These are phyloP conservation scores for Aleurites moluccanus DNA, from an alignment of 441 rosid species.

Conservation along the genomic window DNA sequence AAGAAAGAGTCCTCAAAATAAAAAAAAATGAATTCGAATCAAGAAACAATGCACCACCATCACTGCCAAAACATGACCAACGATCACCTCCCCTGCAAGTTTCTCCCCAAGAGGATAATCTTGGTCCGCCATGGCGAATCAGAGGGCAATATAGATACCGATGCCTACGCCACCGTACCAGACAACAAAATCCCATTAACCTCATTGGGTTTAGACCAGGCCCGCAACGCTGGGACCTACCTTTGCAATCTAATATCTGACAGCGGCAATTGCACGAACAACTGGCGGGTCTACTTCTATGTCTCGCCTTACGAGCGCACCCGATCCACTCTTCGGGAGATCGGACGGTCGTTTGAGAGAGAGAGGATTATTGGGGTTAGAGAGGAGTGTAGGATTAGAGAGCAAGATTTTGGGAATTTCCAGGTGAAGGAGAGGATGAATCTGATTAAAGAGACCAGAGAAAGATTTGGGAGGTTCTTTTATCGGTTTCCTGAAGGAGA, in stretches of 20 bases:
- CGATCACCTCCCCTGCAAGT: constrained; percentile 7
- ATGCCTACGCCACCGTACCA: constrained; percentile 77
- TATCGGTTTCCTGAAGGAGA: constrained; percentile 98
- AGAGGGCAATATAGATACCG: constrained; percentile 73
- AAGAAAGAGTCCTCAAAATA: too few relatives aligned
- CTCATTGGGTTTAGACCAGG: constrained; percentile 54
- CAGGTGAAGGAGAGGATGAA: constrained; percentile 89
- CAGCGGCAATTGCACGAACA: constrained; percentile 19
- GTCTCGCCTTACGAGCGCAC: constrained; percentile 93
- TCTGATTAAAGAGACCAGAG: constrained; percentile 60
- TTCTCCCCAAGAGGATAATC: constrained; percentile 79
- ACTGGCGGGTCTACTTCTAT: constrained; percentile 88
- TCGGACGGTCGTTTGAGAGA: constrained; percentile 74
- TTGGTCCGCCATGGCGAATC: constrained; percentile 97
- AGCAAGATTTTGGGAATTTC: constrained; percentile 98
- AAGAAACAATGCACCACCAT: not conserved
- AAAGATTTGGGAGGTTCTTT: constrained; percentile 80
- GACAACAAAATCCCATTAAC: constrained; percentile 87
- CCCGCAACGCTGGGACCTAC: constrained; percentile 52
- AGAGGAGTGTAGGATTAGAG: constrained; percentile 88
- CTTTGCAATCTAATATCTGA: constrained; percentile 46
- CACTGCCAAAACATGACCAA: not conserved
- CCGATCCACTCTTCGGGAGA: constrained; percentile 83
- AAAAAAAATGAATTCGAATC: not conserved
- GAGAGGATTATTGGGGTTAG: constrained; percentile 77